Base-by-base conservation (phyloP, 148 eudicot genomes). In the Nepenthes gracilis region DNA sequence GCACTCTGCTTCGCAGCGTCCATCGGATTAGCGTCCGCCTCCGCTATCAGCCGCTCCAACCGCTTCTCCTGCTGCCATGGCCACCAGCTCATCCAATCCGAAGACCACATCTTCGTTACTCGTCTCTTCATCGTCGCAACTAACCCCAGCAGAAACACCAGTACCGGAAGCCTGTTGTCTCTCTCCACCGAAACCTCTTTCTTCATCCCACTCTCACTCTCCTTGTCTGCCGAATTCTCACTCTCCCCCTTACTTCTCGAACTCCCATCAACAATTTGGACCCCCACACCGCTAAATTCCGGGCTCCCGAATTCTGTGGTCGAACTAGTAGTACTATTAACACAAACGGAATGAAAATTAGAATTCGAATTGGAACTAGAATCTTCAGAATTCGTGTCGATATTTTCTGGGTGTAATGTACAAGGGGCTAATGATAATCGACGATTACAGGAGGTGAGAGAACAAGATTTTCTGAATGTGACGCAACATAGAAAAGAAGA, bases 1-100 rank as follows among this genome's bases (percentile, higher is more conserved):
- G 85, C 86, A 56, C 76, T 70, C 64, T 88, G 98, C 77, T 67
- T 72, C 1, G 70, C 78, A 10, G 96, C 83, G 71, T 93, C 96
- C 66, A n/a, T 70, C 1, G 95, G 98, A 72, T 84, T 80, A 0
- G 83, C 88, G 73, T 93, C 95, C 0, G 96, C 96, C 62, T 93
- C 95, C 0, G 77, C 74, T 36, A 83, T 64, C 84, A 93, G 69
- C 57, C 66, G 60, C 63, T 83, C 81, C 48, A 88, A 63, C 66
- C 80, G 72, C 73, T 70, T 81, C 76, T 84, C 96, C 59, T 79
- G 81, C 53, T 74, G 77, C 94, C 88, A 86, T 9, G 86, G 88
- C 97, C 86, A 84, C 88, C 88, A 86, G 47, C 69, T 75, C 66
- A 86, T 75, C 90, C 86, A 82, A 72, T 82, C 80, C 45, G 84